Evolutionary conservation across 805 yeast species (phyloP), one percentile per base, ranked within the genome.

Genomic region (Cyberlindnera xylosilytica): DNA sequence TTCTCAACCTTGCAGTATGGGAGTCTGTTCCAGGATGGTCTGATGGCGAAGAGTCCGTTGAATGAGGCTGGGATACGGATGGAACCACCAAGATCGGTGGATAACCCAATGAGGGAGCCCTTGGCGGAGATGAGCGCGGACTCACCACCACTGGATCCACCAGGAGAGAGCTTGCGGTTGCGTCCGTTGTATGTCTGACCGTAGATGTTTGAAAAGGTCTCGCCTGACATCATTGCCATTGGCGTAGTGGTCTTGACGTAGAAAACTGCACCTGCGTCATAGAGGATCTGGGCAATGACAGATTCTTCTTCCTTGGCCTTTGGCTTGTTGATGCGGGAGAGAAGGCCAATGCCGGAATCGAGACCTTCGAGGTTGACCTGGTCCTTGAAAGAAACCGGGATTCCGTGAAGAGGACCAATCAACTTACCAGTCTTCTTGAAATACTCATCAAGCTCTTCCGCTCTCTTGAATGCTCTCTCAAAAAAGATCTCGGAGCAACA

Each of bases 331-430:
- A 79, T 81, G 38, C 61, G 61, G 38, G 78, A 54, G 36, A 57
- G 54, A 19, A 67, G 69, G 4, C 82, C 83, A 45, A 74, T 58
- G 9, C 75, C 58, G 3, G 81, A 63, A 13, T 70, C 73, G n/a
- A 68, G 62, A 5, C 79, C 82, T 41, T 63, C 62, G 39, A 78
- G 52, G 39, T 59, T 55, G 20, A 57, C 26, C 23, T 60, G 56
- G 36, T 60, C 81, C 45, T 81, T 81, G 42, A 81, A 63, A 0
- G 85, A 78, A 28, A 81, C 61, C 3, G 88, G 88, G 17, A 82
- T 54, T 1, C 88, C 88, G 52, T 81, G 88, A 36, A 81, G 66
- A 3, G 84, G 83, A 27, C 88, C 88, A 32, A 73, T 56, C 3
- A 73, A 58, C 50, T 73, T 66, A 12, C 82, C 83, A 32, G 71